These are phyloP conservation scores for Pseudocercospora musae DNA, from an alignment of 2,329 filamentous ascomycete species.

Conservation along the genomic window DNA sequence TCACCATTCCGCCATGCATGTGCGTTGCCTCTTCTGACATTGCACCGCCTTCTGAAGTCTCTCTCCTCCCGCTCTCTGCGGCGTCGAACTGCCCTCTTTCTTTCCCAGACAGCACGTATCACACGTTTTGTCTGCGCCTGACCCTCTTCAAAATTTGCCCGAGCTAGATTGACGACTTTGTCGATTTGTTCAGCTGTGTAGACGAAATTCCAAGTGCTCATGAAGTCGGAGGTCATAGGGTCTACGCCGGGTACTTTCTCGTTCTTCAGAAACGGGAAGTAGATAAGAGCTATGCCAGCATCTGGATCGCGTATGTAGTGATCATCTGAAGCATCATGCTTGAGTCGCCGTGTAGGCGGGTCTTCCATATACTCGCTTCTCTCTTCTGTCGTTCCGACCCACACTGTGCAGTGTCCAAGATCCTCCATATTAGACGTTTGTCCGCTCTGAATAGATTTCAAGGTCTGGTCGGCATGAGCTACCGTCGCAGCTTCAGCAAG, in stretches of 20 bases:
- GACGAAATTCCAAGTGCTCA: constrained; percentile 97
- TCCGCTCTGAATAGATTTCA: constrained; percentile 17
- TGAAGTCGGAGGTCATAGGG: constrained; percentile 76
- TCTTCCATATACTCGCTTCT: constrained; percentile 28
- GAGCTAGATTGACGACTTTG: constrained; percentile 73
- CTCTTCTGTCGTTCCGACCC: constrained; percentile 83
- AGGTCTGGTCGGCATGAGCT: constrained; percentile 16
- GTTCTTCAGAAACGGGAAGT: constrained; percentile 86
- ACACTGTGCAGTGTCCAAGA: constrained; percentile 88
- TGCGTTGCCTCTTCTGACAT: constrained; percentile 19
- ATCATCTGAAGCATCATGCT: constrained; percentile 49
- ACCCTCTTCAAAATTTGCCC: constrained; percentile 83
- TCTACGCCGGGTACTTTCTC: constrained; percentile 76
- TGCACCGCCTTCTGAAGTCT: constrained; percentile 24
- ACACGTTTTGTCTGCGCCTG: constrained; percentile 72
- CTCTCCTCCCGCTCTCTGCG: constrained; percentile 46
- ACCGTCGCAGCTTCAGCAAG: constrained; percentile 51
- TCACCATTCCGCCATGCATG: constrained; percentile 23
- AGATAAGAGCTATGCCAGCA: constrained; percentile 84
- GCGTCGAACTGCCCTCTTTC: constrained; percentile 71
- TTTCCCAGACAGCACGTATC: constrained; percentile 84
- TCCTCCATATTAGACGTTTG: constrained; percentile 41
- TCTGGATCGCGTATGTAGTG: constrained; percentile 68
- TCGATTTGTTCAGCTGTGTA: constrained; percentile 91
- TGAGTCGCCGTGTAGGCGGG: constrained; percentile 16